Percentiles rank a stretch among this genome's conserved stretches.
Conservation (phyloP, 441 rosid genomes). For the Brassica balearica region DNA sequence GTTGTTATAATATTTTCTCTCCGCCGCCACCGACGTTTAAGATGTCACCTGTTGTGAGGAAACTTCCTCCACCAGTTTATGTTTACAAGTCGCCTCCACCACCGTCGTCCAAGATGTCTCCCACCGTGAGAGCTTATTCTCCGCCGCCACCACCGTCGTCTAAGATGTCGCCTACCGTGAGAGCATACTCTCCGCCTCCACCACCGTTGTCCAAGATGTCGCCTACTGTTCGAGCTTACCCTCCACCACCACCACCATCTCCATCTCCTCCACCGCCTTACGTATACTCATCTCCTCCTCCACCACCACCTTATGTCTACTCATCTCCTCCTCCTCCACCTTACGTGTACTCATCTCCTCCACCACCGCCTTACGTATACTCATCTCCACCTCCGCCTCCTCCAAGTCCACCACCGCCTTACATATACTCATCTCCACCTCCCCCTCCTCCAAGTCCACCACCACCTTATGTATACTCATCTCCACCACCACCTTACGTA, state of each 20-base stretch:
- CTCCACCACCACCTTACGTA: not conserved
- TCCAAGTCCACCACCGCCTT: constrained; percentile 23
- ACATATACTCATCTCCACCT: constrained; percentile 27
- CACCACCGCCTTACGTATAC: constrained; percentile 14
- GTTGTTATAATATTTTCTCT: not conserved
- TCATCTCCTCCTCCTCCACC: constrained; percentile 41
- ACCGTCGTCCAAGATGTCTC: constrained; percentile 48
- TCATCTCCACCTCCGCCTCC: constrained; percentile 23
- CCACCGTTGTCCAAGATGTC: constrained; percentile 41
- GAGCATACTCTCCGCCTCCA: constrained; percentile 46
- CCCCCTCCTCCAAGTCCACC: constrained; percentile 35
- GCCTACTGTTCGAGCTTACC: constrained; percentile 37
- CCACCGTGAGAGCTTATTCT: constrained; percentile 35
- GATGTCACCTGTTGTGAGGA: constrained; percentile 28
- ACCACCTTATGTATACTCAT: not conserved
- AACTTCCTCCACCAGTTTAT: not conserved
- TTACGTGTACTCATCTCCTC: constrained; percentile 30
- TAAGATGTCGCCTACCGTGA: constrained; percentile 40
- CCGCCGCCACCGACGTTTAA: constrained; percentile 4
- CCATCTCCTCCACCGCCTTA: constrained; percentile 26
- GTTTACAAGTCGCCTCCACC: constrained; percentile 17
- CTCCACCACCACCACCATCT: constrained; percentile 46
- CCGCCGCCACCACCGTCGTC: constrained; percentile 38
- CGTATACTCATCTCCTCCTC: constrained; percentile 37
- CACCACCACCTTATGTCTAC: constrained; percentile 34